A percentile compares a stretch with the other conserved stretches of the same genome.
Conservation (phyloP, 2,329 filamentous ascomycete species). For the Didymella segeticola region DNA sequence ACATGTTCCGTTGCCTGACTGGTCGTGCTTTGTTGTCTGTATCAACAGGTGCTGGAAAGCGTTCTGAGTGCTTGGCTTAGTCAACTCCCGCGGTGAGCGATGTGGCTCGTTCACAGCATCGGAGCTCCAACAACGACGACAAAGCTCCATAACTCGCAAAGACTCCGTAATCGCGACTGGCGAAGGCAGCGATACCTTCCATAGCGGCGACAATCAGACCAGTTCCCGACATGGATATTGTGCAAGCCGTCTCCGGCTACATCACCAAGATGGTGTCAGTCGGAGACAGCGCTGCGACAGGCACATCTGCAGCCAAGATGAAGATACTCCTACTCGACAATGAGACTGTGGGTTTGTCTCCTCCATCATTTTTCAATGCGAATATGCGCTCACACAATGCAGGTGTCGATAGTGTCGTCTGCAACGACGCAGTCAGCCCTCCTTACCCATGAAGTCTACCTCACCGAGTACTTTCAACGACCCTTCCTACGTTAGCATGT, state of each 20-base stretch:
- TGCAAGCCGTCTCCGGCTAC: conserved; percentile 91
- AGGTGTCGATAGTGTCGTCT: conserved; percentile 90
- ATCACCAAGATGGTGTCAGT: conserved; percentile 93
- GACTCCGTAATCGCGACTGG: neutral
- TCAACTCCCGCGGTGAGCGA: conserved; percentile 4
- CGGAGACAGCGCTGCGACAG: conserved; percentile 73
- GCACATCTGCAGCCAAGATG: conserved; percentile 85
- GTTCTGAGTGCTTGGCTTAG: conserved; percentile 1
- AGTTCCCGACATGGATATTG: conserved; percentile 77
- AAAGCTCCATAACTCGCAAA: neutral
- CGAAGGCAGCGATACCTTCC: neutral
- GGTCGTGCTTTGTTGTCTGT: neutral
- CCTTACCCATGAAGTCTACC: conserved; percentile 95
- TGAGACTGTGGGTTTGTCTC: conserved; percentile 74
- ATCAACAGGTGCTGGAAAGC: neutral
- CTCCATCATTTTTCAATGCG: conserved; percentile 33
- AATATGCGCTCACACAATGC: conserved; percentile 24
- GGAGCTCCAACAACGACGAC: conserved; percentile 8
- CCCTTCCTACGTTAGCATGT: conserved; percentile 8
- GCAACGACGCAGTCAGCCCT: conserved; percentile 94
- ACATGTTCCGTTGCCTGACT: no score
- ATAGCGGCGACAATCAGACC: neutral
- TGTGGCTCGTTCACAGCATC: conserved; percentile 12
- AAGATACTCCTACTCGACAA: conserved; percentile 94
- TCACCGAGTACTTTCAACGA: conserved; percentile 71